Conservation (phyloP, 768 basidiomycete genomes). For the Dendrothele bispora region DNA sequence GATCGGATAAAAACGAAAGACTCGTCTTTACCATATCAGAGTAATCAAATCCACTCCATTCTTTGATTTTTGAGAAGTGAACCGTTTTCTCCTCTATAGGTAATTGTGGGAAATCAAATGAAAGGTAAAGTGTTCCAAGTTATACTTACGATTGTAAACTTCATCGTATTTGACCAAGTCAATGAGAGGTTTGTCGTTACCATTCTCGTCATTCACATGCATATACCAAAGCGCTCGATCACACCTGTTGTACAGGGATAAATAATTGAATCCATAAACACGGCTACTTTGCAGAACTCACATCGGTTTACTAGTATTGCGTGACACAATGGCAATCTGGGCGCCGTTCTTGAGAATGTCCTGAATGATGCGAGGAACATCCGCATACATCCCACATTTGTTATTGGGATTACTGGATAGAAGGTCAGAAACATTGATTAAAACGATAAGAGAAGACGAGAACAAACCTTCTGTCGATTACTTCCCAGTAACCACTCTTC, state of each 20-base stretch:
- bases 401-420: neutral
- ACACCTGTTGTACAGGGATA: neutral
- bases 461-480: neutral
- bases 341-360: no score
- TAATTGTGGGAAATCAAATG: neutral
- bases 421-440: neutral
- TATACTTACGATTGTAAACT: no score
- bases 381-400: no score
- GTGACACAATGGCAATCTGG: no score
- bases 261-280: neutral
- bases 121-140: neutral
- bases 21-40: neutral
- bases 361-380: neutral
- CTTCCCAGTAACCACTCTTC: neutral
- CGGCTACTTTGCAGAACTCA: neutral
- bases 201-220: neutral
- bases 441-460: neutral
- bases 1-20: neutral
- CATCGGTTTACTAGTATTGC: neutral
- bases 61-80: neutral
- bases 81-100: neutral
- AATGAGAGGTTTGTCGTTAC: neutral
- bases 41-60: neutral
- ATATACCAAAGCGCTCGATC: no score
- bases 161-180: no score